phyloP scores from a whole-genome alignment of 129 eudicot species.

The Flaveria brownii region DNA sequence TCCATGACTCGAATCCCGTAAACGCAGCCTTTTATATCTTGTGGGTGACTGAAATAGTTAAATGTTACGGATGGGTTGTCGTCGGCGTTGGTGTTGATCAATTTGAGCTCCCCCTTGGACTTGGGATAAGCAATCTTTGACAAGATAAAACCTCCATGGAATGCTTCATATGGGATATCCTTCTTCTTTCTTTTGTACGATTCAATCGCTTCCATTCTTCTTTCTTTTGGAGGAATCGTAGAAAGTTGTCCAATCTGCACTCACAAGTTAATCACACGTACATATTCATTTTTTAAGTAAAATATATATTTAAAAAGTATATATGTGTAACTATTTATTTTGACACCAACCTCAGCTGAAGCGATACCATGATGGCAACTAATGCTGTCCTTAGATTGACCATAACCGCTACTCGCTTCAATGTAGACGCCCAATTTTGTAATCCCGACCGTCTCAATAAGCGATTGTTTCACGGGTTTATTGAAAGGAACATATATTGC shows the following conservation, averaged over 20 bases:
- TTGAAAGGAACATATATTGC: conserved; percentile 70
- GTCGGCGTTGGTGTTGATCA: conserved; percentile 59
- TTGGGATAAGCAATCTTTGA: conserved; percentile 69
- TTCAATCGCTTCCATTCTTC: conserved; percentile 61
- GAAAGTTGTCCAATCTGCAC: conserved; percentile 88
- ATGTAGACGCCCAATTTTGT: conserved; percentile 73
- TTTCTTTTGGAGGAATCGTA: conserved; percentile 75
- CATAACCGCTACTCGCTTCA: conserved; percentile 86
- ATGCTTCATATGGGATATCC: conserved; percentile 66
- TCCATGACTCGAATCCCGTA: conserved; percentile 62
- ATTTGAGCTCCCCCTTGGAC: conserved; percentile 69
- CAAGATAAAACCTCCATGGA: conserved; percentile 86
- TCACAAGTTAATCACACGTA: neutral
- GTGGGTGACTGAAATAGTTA: conserved; percentile 79
- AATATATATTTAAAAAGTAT: no score
- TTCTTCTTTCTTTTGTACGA: conserved; percentile 48
- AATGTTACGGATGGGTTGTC: conserved; percentile 77
- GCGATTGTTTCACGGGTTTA: conserved; percentile 58
- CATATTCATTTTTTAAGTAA: neutral
- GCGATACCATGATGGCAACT: conserved; percentile 58
- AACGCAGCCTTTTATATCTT: conserved; percentile 67
- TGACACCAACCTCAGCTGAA: conserved; percentile 67
- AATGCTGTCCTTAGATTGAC: conserved; percentile 64
- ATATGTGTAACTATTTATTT: no score
- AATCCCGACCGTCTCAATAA: conserved; percentile 77